Evolutionary conservation across 1,284 basidiomycete species (phyloP).

Genomic region (Pyrrhoderma noxium): DNA sequence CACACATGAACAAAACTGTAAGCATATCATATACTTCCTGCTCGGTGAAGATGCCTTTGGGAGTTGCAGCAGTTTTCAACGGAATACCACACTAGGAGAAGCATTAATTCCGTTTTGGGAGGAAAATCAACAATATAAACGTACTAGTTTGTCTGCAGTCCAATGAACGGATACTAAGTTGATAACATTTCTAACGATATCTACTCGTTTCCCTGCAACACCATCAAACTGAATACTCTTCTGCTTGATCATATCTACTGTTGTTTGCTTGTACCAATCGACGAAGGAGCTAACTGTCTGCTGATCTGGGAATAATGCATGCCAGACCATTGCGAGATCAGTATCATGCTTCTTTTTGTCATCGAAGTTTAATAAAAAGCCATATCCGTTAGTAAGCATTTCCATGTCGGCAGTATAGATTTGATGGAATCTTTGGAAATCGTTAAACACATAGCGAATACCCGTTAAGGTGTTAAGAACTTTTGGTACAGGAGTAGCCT

Average conservation of each 20-base stretch:
- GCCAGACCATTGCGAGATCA: slow-evolving; percentile 20
- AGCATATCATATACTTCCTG: slow-evolving; percentile 27
- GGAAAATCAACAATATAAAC: slow-evolving; percentile 1
- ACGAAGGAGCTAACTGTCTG: slow-evolving; percentile 10
- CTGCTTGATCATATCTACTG: slow-evolving; percentile 20
- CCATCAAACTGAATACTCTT: slow-evolving; percentile 19
- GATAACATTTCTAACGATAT: slow-evolving; percentile 31
- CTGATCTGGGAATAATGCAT: slow-evolving; percentile 18
- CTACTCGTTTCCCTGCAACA: slow-evolving; percentile 22
- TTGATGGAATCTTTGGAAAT: slow-evolving; percentile 33
- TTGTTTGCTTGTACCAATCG: slow-evolving; percentile 18
- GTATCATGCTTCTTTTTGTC: slow-evolving; percentile 25
- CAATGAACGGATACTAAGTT: slow-evolving; percentile 27
- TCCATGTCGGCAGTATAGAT: slow-evolving; percentile 25
- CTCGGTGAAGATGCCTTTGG: slow-evolving; percentile 28
- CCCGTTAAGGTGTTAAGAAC: slow-evolving; percentile 37
- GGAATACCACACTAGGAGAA: slow-evolving; percentile 25
- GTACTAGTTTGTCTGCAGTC: slow-evolving; percentile 23
- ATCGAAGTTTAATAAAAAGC: slow-evolving; percentile 29
- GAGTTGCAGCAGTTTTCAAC: slow-evolving; percentile 29
- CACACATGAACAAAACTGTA: slow-evolving; percentile 24
- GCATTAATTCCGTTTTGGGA: background rate
- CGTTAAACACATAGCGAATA: slow-evolving; percentile 36
- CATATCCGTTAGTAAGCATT: slow-evolving; percentile 25
- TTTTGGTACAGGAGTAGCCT: slow-evolving; percentile 27